Base-by-base conservation (phyloP, 306 rosid species). In the Gillenia trifoliata region DNA sequence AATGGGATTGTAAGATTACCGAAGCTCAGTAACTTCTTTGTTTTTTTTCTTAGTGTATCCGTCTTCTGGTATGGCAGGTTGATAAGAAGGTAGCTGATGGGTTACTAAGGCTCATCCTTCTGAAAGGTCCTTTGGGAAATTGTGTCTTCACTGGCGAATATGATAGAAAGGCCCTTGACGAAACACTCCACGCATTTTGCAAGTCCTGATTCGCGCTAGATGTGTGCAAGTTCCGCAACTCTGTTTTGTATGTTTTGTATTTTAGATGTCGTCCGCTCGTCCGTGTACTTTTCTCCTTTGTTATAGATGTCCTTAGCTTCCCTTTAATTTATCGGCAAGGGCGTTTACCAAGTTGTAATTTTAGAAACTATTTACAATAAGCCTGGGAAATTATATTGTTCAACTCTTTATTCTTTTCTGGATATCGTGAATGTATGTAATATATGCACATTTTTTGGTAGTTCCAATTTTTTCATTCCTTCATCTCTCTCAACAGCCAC, bases 61-160 rank as follows among this genome's bases (percentile, higher is more conserved):
- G 17, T 71, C 70, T 79, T 79, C 29, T 66, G 81, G 66, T 59
- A 59, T 82, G 74, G 75, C 89, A 95, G 97, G 93, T 95, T 26
- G 99, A 92, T 81, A 89, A 92, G 87, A 95, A 92, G 88, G 98
- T 95, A 34, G 99, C 98, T 50, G 98, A 92, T 67, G 98, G 99
- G 47, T 82, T 95, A 66, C 88, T 90, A 41, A 86, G 98, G 69
- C 98, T 95, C 73, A 86, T 90, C 75, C 97, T 95, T 79, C 84
- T 92, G 50, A 92, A 84, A 79, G 99, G 99, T 77, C 88, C 97
- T 81, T 85, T 92, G 30, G 98, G 99, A 11, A 92, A 86, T 74
- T 95, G 96, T 20, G 92, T 92, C 77, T 92, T 95, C 80, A 92
- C 98, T 0, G 92, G 96, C 71, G 96, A 94, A 66, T 88, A 92